phyloP scores from a whole-genome alignment of 148 eudicot genomes.

The Chenopodium berlandieri region DNA sequence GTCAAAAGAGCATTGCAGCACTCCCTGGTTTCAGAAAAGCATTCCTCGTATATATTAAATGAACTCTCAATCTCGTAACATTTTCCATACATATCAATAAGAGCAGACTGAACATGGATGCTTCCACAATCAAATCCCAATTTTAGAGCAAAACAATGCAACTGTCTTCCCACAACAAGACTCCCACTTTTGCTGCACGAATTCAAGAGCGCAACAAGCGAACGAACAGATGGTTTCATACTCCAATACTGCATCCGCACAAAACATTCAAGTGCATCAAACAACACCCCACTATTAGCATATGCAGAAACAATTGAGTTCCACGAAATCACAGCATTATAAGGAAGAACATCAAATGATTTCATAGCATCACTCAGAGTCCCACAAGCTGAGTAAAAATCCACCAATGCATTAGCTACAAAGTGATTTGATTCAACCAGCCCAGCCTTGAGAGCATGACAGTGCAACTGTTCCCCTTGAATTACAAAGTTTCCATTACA shows the following conservation, averaged over 20 bases:
- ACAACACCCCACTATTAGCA: constrained; percentile 43
- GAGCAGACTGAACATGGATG: constrained; percentile 65
- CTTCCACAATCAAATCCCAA: constrained; percentile 48
- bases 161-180: constrained; percentile 54
- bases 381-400: constrained; percentile 74
- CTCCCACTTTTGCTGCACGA: constrained; percentile 41
- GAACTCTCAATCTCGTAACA: constrained; percentile 63
- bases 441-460: constrained; percentile 59
- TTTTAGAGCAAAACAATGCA: constrained; percentile 56
- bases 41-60: constrained; percentile 38
- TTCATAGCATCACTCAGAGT: constrained; percentile 46
- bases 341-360: constrained; percentile 57
- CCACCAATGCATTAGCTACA: constrained; percentile 77
- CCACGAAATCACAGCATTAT: constrained; percentile 75
- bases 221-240: constrained; percentile 61
- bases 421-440: constrained; percentile 48
- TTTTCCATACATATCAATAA: constrained; percentile 91
- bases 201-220: constrained; percentile 63
- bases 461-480: constrained; percentile 71
- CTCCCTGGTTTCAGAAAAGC: constrained; percentile 39
- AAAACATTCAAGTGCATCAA: constrained; percentile 51
- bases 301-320: constrained; percentile 62
- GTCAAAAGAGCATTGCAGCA: constrained; percentile 78
- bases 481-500: constrained; percentile 45
- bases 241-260: constrained; percentile 56